Evolutionary conservation across 2,329 filamentous ascomycete genomes (phyloP).

Genomic region (Berkeleyomyces basicola): DNA sequence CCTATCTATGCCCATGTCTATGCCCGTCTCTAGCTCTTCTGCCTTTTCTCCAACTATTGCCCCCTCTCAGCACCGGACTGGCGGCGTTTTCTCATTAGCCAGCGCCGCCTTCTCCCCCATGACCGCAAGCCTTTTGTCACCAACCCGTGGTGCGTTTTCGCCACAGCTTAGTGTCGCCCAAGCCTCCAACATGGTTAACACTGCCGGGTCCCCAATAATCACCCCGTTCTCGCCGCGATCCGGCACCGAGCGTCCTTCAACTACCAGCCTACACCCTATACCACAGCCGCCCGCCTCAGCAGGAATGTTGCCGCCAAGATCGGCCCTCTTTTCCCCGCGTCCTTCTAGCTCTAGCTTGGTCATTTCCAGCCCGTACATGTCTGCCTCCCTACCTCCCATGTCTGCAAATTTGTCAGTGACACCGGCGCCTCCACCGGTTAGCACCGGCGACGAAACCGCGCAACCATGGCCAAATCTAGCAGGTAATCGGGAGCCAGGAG

Average conservation of each 20-base stretch:
- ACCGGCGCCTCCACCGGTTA: background rate
- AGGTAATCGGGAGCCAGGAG: background rate
- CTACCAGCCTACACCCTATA: background rate
- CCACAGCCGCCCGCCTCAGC: background rate
- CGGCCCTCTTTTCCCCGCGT: background rate
- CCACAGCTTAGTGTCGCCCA: background rate
- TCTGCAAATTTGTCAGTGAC: background rate
- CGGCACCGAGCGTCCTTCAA: background rate
- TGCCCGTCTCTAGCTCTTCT: background rate
- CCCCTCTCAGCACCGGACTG: background rate
- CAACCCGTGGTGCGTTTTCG: background rate
- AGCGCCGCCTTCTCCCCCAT: background rate
- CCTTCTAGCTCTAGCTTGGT: background rate
- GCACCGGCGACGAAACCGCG: background rate
- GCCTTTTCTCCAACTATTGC: background rate
- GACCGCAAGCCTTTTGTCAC: background rate
- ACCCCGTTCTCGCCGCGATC: background rate
- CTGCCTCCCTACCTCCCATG: no score
- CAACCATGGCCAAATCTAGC: background rate
- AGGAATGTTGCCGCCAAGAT: background rate
- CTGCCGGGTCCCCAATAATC: background rate
- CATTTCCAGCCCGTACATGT: no score
- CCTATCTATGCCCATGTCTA: background rate
- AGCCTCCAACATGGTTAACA: background rate
- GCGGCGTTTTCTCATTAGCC: background rate